phyloP scores from a whole-genome alignment of 768 basidiomycete genomes.

The Tulasnella sp. region DNA sequence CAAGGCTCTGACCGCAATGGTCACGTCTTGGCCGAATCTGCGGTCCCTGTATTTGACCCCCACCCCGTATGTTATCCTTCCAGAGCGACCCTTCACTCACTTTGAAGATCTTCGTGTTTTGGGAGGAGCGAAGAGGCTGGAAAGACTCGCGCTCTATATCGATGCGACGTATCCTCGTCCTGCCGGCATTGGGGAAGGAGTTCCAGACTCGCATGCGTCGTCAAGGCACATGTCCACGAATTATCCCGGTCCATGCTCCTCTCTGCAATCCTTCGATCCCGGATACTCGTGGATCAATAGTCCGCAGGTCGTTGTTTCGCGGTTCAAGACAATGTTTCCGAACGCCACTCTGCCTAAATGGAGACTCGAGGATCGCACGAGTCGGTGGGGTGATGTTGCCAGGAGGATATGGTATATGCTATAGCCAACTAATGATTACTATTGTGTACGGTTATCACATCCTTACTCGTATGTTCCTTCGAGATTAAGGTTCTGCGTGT shows the following conservation, averaged over 20 bases:
- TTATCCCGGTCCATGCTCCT: background rate
- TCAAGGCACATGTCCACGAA: background rate
- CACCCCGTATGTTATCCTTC: constrained; percentile 8
- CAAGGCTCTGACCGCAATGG: background rate
- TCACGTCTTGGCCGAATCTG: background rate
- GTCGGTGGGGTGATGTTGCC: constrained; percentile 4
- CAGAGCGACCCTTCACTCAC: constrained; percentile 4
- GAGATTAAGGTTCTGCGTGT: background rate
- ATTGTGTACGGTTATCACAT: background rate
- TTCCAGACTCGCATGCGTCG: background rate
- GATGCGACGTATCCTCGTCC: constrained; percentile 2
- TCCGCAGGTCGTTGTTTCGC: background rate
- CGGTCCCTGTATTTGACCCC: constrained; percentile 8
- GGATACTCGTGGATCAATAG: constrained; percentile 11
- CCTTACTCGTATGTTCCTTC: background rate
- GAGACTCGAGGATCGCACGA: background rate
- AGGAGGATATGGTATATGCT: background rate
- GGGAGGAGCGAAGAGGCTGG: background rate
- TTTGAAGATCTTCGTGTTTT: background rate
- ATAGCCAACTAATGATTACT: background rate
- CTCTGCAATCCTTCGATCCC: constrained; percentile 3
- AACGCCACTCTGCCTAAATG: background rate
- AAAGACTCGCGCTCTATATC: background rate
- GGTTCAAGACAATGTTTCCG: background rate
- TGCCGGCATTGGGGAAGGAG: background rate